Evolutionary conservation across 345 rosid species (phyloP), one percentile per base, ranked within the genome.

Genomic region (Gossypium arboreum): DNA sequence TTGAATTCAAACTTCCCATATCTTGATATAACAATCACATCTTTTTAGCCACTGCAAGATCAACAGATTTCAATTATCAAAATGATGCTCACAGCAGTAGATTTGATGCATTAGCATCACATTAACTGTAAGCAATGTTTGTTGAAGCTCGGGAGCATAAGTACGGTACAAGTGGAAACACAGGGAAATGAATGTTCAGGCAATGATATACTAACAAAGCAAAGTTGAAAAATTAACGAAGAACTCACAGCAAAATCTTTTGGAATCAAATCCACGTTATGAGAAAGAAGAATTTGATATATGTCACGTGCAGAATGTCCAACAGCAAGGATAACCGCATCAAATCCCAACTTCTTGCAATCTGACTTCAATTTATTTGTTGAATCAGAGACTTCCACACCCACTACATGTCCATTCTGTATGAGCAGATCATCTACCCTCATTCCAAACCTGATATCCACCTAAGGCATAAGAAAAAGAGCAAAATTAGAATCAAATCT

Each of bases 301-400:
- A 85, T 75, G 76, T 92, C 98, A 76, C 97, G 97, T 71, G 98
- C 98, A 82, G 98, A 94, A 85, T 94, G 98, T 74, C 98, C 98
- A 71, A 91, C 96, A 50, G 98, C 98, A 71, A 94, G 89, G 78
- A 94, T 79, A 63, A 91, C 93, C 9, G 97, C 92, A 81, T 92
- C 98, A 81, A 68, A 89, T 15, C 71, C 85, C 80, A 84, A 72
- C 72, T 80, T 75, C 79, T 82, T 78, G 73, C 81, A 66, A 76
- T 78, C 81, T 61, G 65, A 75, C 68, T 56, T 77, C 80, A 77
- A 72, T 51, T 75, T 70, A 58, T 88, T 77, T 54, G 83, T 79
- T 77, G 94, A 87, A 77, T 85, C 84, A 56, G 96, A 89, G 76
- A 89, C 84, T 78, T 77, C 85, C 73, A 94, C 87, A 43, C 98